Evolutionary conservation across 2,329 filamentous ascomycete genomes (phyloP).

Genomic region (Cladosporium sp.): DNA sequence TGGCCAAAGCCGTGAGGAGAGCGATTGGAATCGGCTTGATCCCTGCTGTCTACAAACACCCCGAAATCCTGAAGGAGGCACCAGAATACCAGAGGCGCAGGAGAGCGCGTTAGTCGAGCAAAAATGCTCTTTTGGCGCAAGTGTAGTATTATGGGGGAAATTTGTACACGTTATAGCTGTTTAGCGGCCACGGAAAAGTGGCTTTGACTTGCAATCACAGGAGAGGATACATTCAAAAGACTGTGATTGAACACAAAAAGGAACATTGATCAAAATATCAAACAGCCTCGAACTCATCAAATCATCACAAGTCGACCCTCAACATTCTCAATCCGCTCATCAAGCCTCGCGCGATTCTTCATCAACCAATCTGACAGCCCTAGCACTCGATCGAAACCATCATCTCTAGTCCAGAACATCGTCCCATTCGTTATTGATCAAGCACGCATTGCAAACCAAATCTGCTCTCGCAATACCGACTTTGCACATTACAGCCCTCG

Average conservation of each 20-base stretch:
- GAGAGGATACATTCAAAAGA: too few relatives aligned
- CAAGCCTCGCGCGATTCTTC: conserved; percentile 30
- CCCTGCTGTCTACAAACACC: conserved; percentile 86
- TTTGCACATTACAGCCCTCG: conserved; percentile 30
- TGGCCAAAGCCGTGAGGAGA: conserved; percentile 87
- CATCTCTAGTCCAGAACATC: conserved; percentile 35
- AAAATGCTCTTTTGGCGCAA: neutral
- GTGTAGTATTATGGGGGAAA: conserved; percentile 4
- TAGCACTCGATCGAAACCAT: conserved; percentile 35
- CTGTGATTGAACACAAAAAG: too few relatives aligned
- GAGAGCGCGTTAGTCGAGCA: neutral
- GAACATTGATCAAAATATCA: neutral
- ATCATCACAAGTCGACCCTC: conserved; percentile 34
- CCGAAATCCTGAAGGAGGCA: conserved; percentile 59
- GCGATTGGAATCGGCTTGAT: conserved; percentile 87
- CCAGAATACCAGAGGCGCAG: neutral
- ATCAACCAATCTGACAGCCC: conserved; percentile 29
- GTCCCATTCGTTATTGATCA: conserved; percentile 36
- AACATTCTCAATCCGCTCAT: conserved; percentile 38
- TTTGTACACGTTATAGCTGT: neutral
- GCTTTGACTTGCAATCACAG: neutral
- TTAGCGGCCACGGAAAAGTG: too few relatives aligned
- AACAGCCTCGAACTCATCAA: conserved; percentile 4
- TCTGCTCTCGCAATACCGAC: conserved; percentile 29
- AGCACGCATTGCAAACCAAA: conserved; percentile 36